phyloP scores from a whole-genome alignment of 371 early-diverging fungal species.

The Dipsacomyces acuminosporus region DNA sequence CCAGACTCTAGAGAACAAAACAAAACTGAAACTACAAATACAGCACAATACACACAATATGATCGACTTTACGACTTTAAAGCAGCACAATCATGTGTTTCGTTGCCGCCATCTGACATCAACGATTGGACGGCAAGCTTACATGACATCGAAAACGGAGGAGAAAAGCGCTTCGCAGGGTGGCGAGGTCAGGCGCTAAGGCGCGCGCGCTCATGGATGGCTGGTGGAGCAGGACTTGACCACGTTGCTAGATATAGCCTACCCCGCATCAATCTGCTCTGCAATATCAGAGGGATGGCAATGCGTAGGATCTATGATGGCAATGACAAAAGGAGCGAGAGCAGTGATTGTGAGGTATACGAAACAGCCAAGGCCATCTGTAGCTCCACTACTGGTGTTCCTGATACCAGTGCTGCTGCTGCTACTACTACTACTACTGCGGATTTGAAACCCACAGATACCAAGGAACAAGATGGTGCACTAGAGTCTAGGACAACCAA shows the following conservation, averaged over 20 bases:
- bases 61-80: background rate
- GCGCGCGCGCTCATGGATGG: slow-evolving; percentile 25
- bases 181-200: slow-evolving; percentile 16
- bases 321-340: too few species aligned
- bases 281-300: background rate
- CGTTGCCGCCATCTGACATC: slow-evolving; percentile 10
- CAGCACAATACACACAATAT: background rate
- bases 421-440: background rate
- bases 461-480: background rate
- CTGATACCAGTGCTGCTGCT: too few species aligned
- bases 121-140: slow-evolving; percentile 6
- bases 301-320: too few species aligned
- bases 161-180: too few species aligned
- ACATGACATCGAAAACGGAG: background rate
- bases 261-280: background rate
- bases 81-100: too few species aligned
- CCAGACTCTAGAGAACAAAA: too few species aligned
- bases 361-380: too few species aligned
- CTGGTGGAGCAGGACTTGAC: slow-evolving; percentile 9
- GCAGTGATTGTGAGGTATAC: too few species aligned
- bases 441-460: background rate
- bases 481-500: too few species aligned
- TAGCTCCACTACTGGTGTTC: too few species aligned
- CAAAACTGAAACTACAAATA: too few species aligned
- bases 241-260: background rate